These are phyloP conservation scores for Cladosporium colombiae DNA, from an alignment of 2,329 filamentous ascomycete species.

Conservation along the genomic window DNA sequence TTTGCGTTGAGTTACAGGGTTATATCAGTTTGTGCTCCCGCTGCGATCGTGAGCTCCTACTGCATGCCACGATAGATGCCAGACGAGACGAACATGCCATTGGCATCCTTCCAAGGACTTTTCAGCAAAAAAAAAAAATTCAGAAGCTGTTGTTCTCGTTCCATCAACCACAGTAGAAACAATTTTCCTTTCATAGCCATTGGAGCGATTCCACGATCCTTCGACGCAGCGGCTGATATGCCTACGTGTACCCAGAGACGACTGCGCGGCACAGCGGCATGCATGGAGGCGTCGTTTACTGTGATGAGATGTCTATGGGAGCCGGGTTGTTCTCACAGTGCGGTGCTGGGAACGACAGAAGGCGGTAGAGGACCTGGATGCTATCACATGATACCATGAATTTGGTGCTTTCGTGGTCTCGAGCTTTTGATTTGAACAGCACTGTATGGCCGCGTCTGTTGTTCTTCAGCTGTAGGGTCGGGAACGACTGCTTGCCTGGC, in stretches of 20 bases:
- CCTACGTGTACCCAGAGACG: not conserved
- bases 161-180: not conserved
- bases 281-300: not conserved
- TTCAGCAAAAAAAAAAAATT: not conserved
- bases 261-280: not conserved
- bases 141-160: not conserved
- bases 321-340: not conserved
- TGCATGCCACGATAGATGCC: slow-evolving; percentile 12
- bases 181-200: not conserved
- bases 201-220: not conserved
- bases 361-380: no score
- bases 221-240: not conserved
- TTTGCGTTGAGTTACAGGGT: no score
- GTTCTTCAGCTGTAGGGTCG: not conserved
- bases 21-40: no score
- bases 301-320: not conserved
- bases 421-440: not conserved
- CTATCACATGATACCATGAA: no score
- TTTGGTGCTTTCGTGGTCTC: not conserved
- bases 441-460: not conserved
- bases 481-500: not conserved
- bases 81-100: not conserved
- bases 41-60: no score
- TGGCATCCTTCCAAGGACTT: no score
- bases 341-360: not conserved